Percentiles rank a stretch among this genome's conserved stretches.
phyloP scores from a whole-genome alignment of 2,329 filamentous ascomycete species.

The Venturia pyrina region DNA sequence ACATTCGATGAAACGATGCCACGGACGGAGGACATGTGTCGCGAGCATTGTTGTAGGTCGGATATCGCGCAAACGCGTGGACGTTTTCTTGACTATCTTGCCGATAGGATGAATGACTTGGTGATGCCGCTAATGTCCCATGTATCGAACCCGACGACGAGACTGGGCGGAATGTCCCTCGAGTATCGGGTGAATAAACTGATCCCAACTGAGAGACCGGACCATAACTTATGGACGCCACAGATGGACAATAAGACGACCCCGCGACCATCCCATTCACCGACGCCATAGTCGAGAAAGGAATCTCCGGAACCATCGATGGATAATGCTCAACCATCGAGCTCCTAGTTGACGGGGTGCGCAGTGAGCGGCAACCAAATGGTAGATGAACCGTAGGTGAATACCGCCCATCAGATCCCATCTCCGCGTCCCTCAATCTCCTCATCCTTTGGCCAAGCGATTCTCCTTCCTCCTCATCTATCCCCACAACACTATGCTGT shows the following conservation, averaged over 20 bases:
- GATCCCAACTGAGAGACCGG: not conserved
- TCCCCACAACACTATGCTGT: not conserved
- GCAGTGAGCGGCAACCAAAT: not conserved
- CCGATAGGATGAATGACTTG: not conserved
- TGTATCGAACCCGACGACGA: not conserved
- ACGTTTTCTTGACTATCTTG: not conserved
- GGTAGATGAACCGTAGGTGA: not conserved
- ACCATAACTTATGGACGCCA: not conserved
- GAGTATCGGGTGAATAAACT: not conserved
- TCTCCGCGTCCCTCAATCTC: not conserved
- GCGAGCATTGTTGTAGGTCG: not conserved
- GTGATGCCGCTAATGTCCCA: not conserved
- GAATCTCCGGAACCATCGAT: not conserved
- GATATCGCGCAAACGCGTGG: not conserved
- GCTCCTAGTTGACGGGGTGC: not conserved
- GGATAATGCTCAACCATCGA: not conserved
- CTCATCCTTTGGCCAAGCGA: not conserved
- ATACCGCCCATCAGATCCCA: not conserved
- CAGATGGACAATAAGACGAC: not conserved
- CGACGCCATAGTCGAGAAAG: not conserved
- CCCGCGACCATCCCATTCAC: not conserved
- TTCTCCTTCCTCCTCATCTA: not conserved
- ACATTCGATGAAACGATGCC: not conserved
- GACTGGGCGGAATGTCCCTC: not conserved
- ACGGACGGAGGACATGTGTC: not conserved